These are phyloP conservation scores for Poteriospumella lacustris DNA, from an alignment of 108 stramenopile species.

Conservation along the genomic window DNA sequence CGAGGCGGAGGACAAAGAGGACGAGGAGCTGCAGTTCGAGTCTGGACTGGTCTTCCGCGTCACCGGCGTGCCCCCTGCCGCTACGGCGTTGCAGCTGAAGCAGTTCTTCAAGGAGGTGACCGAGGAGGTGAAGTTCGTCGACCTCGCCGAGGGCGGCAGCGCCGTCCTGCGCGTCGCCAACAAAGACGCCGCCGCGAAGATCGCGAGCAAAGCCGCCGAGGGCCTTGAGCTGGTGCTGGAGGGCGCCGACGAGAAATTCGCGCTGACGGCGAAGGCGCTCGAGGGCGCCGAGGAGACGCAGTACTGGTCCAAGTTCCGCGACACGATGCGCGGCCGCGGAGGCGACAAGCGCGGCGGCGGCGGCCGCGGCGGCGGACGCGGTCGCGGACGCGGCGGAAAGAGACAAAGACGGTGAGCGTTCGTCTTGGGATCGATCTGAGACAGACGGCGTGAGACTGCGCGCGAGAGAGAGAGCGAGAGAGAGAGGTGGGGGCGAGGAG, in stretches of 20 bases:
- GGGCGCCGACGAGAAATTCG: neutral
- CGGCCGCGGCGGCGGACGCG: conserved; percentile 10
- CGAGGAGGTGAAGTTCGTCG: neutral
- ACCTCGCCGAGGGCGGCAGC: neutral
- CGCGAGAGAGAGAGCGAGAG: no score
- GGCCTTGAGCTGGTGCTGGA: neutral
- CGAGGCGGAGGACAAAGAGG: neutral
- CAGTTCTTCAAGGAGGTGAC: neutral
- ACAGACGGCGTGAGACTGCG: no score
- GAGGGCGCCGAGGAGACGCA: conserved; percentile 26
- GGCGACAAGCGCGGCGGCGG: neutral
- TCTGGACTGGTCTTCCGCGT: neutral
- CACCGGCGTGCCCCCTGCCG: neutral
- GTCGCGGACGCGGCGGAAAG: neutral
- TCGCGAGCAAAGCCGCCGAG: neutral
- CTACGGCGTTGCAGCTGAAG: conserved; percentile 2
- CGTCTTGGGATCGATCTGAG: no score
- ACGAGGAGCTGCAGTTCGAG: neutral
- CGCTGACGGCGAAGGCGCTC: neutral
- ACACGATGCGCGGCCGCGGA: neutral
- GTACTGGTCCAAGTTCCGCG: conserved; percentile 32
- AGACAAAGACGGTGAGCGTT: no score
- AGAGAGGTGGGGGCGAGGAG: no score
- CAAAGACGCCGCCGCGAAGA: conserved; percentile 4
- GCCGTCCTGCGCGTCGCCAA: neutral